A percentile compares a stretch with the other conserved stretches of the same genome.
Conservation (phyloP, 768 basidiomycete species). For the Leccinum subgranulosum region DNA sequence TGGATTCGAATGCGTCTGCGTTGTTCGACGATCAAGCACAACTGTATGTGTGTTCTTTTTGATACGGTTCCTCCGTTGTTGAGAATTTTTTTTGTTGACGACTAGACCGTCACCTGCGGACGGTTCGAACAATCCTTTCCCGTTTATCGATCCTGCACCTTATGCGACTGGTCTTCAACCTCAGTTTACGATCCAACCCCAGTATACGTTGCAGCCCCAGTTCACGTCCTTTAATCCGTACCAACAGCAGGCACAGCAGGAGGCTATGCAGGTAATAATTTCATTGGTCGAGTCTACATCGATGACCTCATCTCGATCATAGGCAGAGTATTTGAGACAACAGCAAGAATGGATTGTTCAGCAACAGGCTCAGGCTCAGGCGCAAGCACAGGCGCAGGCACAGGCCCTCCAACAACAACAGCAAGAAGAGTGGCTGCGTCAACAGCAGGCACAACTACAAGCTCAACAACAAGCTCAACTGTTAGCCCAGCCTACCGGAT, state of each 20-base stretch:
- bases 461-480: constrained; percentile 34
- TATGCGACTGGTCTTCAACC: constrained; percentile 59
- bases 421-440: constrained; percentile 58
- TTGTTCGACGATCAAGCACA: constrained; percentile 88
- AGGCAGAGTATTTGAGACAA: constrained; percentile 45
- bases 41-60: constrained; percentile 51
- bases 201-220: constrained; percentile 73
- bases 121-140: constrained; percentile 54
- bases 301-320: constrained; percentile 6
- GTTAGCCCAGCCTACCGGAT: constrained; percentile 69
- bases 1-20: constrained; percentile 67
- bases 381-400: constrained; percentile 31
- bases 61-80: not conserved
- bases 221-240: constrained; percentile 94
- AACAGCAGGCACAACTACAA: constrained; percentile 51
- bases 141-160: constrained; percentile 56
- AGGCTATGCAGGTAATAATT: constrained; percentile 60
- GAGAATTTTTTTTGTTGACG: not conserved
- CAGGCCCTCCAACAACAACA: constrained; percentile 44
- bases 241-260: constrained; percentile 89
- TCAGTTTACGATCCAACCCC: constrained; percentile 78
- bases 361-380: constrained; percentile 39
- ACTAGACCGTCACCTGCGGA: constrained; percentile 31
- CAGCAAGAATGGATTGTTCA: constrained; percentile 74
- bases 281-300: not conserved